These are phyloP conservation scores for Quercus parvula DNA, from an alignment of 306 rosid genomes.

Conservation along the genomic window DNA sequence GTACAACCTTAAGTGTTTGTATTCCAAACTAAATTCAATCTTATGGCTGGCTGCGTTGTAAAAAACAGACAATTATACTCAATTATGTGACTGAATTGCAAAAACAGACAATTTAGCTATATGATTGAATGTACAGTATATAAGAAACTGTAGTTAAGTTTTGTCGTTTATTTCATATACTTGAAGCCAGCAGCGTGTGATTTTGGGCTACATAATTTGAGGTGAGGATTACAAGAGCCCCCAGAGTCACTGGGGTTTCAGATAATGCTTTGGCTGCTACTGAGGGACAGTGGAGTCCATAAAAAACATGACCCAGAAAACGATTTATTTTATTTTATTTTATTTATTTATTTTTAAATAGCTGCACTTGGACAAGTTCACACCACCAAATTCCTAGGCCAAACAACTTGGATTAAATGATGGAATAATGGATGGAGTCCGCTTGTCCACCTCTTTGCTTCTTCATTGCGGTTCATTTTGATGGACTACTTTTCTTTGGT, in stretches of 20 bases:
- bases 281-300: conserved; percentile 26
- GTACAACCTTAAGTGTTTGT: too few species aligned
- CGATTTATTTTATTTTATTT: not conserved
- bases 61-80: too few species aligned
- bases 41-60: too few species aligned
- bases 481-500: not conserved
- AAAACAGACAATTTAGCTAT: too few species aligned
- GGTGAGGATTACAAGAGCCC: conserved; percentile 12
- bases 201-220: not conserved
- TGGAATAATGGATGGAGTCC: conserved; percentile 10
- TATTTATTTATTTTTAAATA: not conserved
- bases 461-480: not conserved
- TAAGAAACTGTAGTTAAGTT: too few species aligned
- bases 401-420: not conserved
- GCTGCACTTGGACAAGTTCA: not conserved
- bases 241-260: conserved; percentile 21
- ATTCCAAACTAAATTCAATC: too few species aligned
- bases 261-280: conserved; percentile 45
- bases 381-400: conserved; percentile 22
- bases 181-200: not conserved
- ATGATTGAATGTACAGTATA: too few species aligned
- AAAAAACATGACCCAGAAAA: not conserved
- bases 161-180: not conserved
- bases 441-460: conserved; percentile 3
- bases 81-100: too few species aligned